Base-by-base conservation (phyloP, 2,329 filamentous ascomycete species). In the Cordyceps javanica region DNA sequence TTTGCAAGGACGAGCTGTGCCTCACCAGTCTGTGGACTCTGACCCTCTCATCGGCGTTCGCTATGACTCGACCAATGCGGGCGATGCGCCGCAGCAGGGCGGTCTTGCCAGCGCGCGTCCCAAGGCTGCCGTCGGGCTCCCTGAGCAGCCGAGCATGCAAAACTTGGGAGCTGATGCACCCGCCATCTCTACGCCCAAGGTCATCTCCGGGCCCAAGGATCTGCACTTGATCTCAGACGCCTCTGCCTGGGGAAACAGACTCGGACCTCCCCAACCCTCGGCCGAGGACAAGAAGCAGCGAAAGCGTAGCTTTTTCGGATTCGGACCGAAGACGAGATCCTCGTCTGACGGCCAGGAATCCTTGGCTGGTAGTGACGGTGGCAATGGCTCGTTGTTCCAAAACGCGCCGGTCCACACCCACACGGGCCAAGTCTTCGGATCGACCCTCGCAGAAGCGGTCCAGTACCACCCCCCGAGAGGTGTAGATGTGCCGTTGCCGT, bases 141-240 rank as follows among this genome's bases (percentile, higher is more conserved):
- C 69, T 7, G 73, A 75, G 5, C 67, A 71, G 32, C 64, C 68
- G 21, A 63, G 63, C 61, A 65, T 62, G 32, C 73, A 69, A 60
- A 71, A 62, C 64, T 69, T 65, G 13, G 63, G 61, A 19, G 63
- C 58, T 41, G 72, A 70, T 52, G 72, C 66, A 49, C 72, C 44
- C 5, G 13, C 72, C 66, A 72, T 68, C 19, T 72, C 72, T 19
- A 23, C n/a, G 9, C 65, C 72, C 36, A 70, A 75, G 32, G 76
- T 80, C 60, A 97, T 97, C 54, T 97, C 93, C 1, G 90, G 79
- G 1, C 92, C 93, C 1, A 92, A 86, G 59, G 94, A 97, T 68
- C 87, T 88, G 16, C 83, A 90, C 50, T 80, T 91, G 19, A 96
- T 97, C 62, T 86, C 92, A 26, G 89, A 97, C 69, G 81, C 85